These are phyloP conservation scores for Lasiodiplodia sp. DNA, from an alignment of 2,329 filamentous ascomycete genomes.

Conservation along the genomic window DNA sequence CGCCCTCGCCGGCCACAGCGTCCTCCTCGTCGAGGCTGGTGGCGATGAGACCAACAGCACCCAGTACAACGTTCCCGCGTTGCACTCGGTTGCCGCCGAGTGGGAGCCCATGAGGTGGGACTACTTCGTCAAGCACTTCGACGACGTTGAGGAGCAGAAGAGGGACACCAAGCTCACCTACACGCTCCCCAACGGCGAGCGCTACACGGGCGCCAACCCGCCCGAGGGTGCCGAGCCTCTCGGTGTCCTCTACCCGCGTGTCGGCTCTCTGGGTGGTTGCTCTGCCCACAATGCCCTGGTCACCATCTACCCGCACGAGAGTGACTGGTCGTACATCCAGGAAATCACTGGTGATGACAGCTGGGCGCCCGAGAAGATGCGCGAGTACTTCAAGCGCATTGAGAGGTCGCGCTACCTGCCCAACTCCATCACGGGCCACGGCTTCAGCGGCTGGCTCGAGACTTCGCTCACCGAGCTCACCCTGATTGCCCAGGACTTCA, in stretches of 20 bases:
- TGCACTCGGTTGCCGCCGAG: slow-evolving; percentile 62
- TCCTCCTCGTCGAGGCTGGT: slow-evolving; percentile 68
- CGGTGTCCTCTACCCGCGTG: slow-evolving; percentile 66
- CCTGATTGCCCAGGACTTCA: slow-evolving; percentile 60
- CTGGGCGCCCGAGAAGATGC: slow-evolving; percentile 66
- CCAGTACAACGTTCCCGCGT: slow-evolving; percentile 61
- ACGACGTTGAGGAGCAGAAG: slow-evolving; percentile 60
- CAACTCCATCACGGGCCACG: slow-evolving; percentile 57
- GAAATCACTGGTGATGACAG: slow-evolving; percentile 66
- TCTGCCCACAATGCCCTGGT: slow-evolving; percentile 69
- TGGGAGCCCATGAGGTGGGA: slow-evolving; percentile 66
- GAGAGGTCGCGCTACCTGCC: slow-evolving; percentile 63
- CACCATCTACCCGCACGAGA: slow-evolving; percentile 64
- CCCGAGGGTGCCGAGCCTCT: slow-evolving; percentile 60
- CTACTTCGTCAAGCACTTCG: slow-evolving; percentile 70
- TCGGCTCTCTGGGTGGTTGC: slow-evolving; percentile 65
- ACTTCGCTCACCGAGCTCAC: slow-evolving; percentile 58
- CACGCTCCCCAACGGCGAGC: slow-evolving; percentile 56
- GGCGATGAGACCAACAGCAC: slow-evolving; percentile 60
- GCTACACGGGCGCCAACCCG: slow-evolving; percentile 63
- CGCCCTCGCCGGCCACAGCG: slow-evolving; percentile 65
- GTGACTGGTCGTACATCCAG: slow-evolving; percentile 67
- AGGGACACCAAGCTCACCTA: slow-evolving; percentile 68
- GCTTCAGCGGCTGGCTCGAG: slow-evolving; percentile 66
- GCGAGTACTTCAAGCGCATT: slow-evolving; percentile 61